Evolutionary conservation across 495 filamentous ascomycete species (phyloP).

Genomic region (Penicillium alfredii): DNA sequence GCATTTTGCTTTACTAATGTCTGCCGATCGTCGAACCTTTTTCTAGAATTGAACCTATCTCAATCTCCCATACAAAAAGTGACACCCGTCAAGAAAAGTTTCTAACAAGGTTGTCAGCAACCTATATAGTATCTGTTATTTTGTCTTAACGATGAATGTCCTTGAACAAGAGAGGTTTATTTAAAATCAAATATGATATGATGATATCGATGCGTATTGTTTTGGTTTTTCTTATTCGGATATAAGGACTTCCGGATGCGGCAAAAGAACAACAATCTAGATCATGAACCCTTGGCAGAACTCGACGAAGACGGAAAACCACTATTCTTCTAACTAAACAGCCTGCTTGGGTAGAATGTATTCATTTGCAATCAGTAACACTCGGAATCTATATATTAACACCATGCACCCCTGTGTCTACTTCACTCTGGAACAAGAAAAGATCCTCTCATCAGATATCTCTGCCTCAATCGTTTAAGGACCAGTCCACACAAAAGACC

Average conservation of each 20-base stretch:
- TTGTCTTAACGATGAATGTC: too few species aligned
- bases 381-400: constrained; percentile 4
- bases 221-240: neutral
- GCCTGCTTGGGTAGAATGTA: neutral
- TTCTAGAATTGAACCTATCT: too few species aligned
- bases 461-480: neutral
- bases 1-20: too few species aligned
- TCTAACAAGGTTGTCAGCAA: too few species aligned
- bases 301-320: constrained; percentile 8
- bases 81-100: too few species aligned
- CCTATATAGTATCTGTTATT: too few species aligned
- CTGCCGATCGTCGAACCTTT: too few species aligned
- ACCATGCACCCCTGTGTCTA: neutral
- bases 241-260: constrained; percentile 5
- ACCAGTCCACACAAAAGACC: neutral
- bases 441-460: neutral
- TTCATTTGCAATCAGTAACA: neutral
- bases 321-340: neutral
- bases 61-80: too few species aligned
- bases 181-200: too few species aligned
- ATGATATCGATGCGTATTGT: too few species aligned
- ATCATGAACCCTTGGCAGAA: constrained; percentile 1
- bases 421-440: neutral
- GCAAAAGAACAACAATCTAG: neutral
- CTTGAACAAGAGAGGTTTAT: too few species aligned